Percentiles rank a stretch among this genome's conserved stretches.
Evolutionary conservation across 2,329 filamentous ascomycete species (phyloP).

Genomic region (Talaromyces pinophilus): DNA sequence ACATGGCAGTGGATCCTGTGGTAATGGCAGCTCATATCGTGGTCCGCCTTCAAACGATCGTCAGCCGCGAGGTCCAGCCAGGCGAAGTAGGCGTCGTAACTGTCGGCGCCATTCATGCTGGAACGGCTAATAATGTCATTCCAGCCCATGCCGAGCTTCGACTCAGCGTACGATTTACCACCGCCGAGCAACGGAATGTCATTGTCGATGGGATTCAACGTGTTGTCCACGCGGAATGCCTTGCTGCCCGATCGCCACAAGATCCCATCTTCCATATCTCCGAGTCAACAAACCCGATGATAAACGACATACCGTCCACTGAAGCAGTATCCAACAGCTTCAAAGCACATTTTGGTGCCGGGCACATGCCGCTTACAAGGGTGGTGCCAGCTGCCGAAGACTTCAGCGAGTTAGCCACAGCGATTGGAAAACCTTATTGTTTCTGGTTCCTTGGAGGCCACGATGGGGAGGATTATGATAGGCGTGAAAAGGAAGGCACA

Average conservation of each 20-base stretch:
- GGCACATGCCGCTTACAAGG: background rate
- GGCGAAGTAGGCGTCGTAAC: slow-evolving; percentile 59
- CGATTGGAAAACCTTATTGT: background rate
- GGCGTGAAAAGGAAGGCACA: background rate
- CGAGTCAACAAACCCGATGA: background rate
- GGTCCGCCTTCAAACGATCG: slow-evolving; percentile 61
- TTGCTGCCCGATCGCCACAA: slow-evolving; percentile 35
- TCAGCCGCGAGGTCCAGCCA: slow-evolving; percentile 56
- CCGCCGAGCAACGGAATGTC: slow-evolving; percentile 33
- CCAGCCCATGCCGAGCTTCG: background rate
- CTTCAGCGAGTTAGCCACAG: background rate
- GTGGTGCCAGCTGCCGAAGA: background rate
- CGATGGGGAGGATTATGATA: slow-evolving; percentile 5
- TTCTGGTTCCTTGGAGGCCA: slow-evolving; percentile 8
- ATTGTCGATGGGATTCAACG: slow-evolving; percentile 53
- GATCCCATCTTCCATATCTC: background rate
- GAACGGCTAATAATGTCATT: background rate
- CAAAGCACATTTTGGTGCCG: background rate
- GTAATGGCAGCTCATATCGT: slow-evolving; percentile 59
- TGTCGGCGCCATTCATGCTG: background rate
- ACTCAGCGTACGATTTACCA: background rate
- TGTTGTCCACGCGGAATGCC: slow-evolving; percentile 59
- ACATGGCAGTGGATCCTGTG: slow-evolving; percentile 59
- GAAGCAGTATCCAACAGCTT: background rate
- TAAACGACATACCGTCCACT: background rate